Percentiles rank a stretch among this genome's conserved stretches.
These are phyloP conservation scores for Camellia sinensis DNA, from an alignment of 148 eudicot genomes.

Conservation along the genomic window DNA sequence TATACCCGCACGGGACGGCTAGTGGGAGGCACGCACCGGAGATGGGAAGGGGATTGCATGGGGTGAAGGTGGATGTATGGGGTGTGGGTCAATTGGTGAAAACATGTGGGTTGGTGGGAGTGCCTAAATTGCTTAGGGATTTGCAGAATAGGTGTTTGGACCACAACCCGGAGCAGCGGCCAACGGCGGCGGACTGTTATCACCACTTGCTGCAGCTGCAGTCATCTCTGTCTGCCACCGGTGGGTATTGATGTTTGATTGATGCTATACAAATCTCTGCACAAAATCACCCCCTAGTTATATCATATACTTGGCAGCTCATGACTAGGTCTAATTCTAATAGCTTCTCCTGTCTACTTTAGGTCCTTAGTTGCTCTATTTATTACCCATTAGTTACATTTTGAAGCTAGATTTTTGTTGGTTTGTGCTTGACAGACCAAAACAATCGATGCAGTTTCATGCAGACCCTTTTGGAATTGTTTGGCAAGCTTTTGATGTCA, in stretches of 20 bases:
- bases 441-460: no score
- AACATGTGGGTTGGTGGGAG: slow-evolving; percentile 55
- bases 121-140: slow-evolving; percentile 45
- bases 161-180: slow-evolving; percentile 67
- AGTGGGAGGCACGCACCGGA: slow-evolving; percentile 63
- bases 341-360: no score
- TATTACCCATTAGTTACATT: no score
- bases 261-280: not conserved
- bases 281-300: not conserved
- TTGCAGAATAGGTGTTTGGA: slow-evolving; percentile 69
- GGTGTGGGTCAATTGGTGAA: slow-evolving; percentile 71
- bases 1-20: slow-evolving; percentile 37
- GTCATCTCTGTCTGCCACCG: slow-evolving; percentile 46
- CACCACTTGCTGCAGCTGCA: slow-evolving; percentile 84
- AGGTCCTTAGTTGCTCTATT: no score
- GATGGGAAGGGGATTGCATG: slow-evolving; percentile 73
- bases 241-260: slow-evolving; percentile 14
- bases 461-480: no score
- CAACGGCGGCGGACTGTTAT: slow-evolving; percentile 92
- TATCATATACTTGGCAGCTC: not conserved
- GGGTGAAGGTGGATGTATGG: slow-evolving; percentile 88
- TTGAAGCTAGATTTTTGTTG: no score
- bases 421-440: no score
- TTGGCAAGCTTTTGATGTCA: no score
- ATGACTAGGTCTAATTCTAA: not conserved